Base-by-base conservation (phyloP, 164 flowering plant genomes). In the Stephania cephalantha region DNA sequence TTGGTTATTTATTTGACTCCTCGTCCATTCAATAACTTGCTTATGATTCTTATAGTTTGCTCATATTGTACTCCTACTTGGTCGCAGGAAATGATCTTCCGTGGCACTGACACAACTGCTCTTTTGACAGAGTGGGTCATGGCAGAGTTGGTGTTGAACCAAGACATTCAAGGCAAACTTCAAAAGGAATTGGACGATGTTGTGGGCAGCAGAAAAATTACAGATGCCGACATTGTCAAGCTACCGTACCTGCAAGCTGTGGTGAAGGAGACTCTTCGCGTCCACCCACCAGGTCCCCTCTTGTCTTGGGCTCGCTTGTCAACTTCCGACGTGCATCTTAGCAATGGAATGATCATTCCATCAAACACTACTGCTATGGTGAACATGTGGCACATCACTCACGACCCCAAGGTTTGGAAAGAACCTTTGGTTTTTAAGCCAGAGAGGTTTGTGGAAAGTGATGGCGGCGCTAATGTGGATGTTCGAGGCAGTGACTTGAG, bases 381-480 rank as follows among this genome's bases (percentile, higher is more conserved):
- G 20, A 90, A 90, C 88, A 90, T 90, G 91, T 90, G 91, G 91
- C 87, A 91, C 67, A 90, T 90, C 48, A 81, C 91, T 8, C 89
- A 86, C 53, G 91, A 90, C 79, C 58, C 81, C 8, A 63, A 69
- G 0, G 80, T 87, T 5, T 90, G 94, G 94, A 71, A 58, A 1
- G 81, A 87, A 0, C 83, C 94, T 0, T 12, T 31, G 63, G 55
- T 1, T 6, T 90, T 88, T 77, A 74, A 77, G 48, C 91, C 90
- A 0, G 88, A 87, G 63, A 78, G 94, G 76, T 87, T 87, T 75
- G 0, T 85, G 6, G 80, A 50, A 48, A 65, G 72, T 11, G 77
- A 42, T 2, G 84, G 86, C 52, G 87, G 86, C 7, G 69, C 30
- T 6, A 77, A 85, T 31, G 79, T 90, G 53, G 85, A 81, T 73